These are phyloP conservation scores for Saturnispora galanensis DNA, from an alignment of 805 yeast species.

Conservation along the genomic window DNA sequence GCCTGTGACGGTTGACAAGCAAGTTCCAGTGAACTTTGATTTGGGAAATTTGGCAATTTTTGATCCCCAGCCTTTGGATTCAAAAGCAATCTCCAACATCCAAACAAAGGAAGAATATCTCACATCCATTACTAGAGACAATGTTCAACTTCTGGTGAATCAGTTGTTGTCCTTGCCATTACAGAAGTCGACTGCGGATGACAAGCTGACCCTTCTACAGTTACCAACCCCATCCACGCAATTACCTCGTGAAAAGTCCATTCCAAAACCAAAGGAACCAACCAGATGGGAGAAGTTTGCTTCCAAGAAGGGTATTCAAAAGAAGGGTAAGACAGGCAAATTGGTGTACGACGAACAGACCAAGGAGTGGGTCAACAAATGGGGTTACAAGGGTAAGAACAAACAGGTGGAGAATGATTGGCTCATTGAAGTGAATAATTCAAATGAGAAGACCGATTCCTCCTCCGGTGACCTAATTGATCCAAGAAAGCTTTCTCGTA, in stretches of 20 bases:
- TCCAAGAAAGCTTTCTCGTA: constrained; percentile 75
- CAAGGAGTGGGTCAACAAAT: constrained; percentile 95
- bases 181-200: constrained; percentile 58
- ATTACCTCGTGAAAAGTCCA: constrained; percentile 89
- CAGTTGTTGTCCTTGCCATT: constrained; percentile 87
- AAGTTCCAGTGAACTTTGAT: constrained; percentile 82
- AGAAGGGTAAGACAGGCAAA: constrained; percentile 85
- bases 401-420: constrained; percentile 83
- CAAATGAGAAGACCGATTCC: constrained; percentile 28
- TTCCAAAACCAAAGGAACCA: constrained; percentile 85
- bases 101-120: constrained; percentile 54
- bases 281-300: constrained; percentile 98
- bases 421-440: constrained; percentile 87
- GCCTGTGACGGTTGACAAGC: constrained; percentile 83
- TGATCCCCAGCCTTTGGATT: constrained; percentile 80
- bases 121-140: constrained; percentile 69
- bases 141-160: constrained; percentile 82
- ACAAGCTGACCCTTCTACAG: constrained; percentile 72
- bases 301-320: constrained; percentile 83
- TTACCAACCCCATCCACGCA: constrained; percentile 76
- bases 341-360: constrained; percentile 80
- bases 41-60: constrained; percentile 85
- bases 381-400: constrained; percentile 96
- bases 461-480: constrained; percentile 53
- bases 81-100: constrained; percentile 43